These are phyloP conservation scores for Tetraselmis striata DNA, from an alignment of 139 green algal genomes.

Conservation along the genomic window DNA sequence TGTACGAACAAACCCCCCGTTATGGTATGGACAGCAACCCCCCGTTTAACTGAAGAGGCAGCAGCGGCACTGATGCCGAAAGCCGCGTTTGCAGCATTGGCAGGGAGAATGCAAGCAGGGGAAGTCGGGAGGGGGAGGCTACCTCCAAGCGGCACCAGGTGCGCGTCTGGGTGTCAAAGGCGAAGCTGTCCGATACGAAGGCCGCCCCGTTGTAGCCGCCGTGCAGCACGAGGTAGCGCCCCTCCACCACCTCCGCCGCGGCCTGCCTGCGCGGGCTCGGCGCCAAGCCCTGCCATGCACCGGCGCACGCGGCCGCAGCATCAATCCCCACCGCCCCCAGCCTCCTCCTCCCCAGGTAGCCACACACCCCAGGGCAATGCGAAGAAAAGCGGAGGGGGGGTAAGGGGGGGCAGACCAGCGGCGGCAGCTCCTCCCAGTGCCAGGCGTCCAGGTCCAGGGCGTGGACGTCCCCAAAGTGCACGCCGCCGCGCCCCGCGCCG, in stretches of 20 bases:
- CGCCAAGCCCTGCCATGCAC: conserved; percentile 16
- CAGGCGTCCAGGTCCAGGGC: conserved; percentile 31
- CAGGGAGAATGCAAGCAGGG: too few species aligned
- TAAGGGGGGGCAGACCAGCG: neutral
- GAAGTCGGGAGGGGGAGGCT: too few species aligned
- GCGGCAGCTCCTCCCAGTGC: conserved; percentile 27
- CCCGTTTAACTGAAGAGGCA: too few species aligned
- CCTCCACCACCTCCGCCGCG: conserved; percentile 21
- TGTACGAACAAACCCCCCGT: too few species aligned
- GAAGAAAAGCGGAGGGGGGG: neutral
- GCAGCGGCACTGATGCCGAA: too few species aligned
- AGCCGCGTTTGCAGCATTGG: too few species aligned
- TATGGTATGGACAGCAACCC: too few species aligned
- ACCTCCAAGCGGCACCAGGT: conserved; percentile 24
- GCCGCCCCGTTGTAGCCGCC: conserved; percentile 36
- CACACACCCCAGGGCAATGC: too few species aligned
- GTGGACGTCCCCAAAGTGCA: conserved; percentile 36
- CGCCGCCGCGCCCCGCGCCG: conserved; percentile 21
- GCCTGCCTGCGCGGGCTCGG: conserved; percentile 25
- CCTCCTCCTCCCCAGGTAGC: too few species aligned
- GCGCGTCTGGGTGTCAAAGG: conserved; percentile 30
- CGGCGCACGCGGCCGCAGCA: too few species aligned
- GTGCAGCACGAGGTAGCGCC: conserved; percentile 41
- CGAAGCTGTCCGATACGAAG: conserved; percentile 21
- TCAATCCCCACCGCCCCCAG: too few species aligned